phyloP scores from a whole-genome alignment of 805 yeast species.

The Lachancea mirantina region DNA sequence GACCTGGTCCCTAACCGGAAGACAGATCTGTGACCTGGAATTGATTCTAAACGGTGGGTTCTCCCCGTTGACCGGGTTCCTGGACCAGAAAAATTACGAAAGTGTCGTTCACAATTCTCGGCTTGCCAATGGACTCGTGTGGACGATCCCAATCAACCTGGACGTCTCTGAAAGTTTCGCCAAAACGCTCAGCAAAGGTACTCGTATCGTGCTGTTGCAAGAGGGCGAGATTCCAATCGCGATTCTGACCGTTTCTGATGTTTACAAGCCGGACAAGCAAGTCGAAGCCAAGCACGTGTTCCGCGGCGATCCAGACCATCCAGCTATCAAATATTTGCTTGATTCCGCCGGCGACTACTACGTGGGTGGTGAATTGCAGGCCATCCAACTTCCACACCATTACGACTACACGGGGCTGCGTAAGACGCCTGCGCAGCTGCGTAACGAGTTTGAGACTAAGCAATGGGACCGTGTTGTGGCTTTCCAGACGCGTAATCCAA shows the following conservation, averaged over 20 bases:
- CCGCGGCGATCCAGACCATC: constrained; percentile 96
- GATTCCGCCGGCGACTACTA: constrained; percentile 76
- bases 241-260: constrained; percentile 68
- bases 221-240: constrained; percentile 77
- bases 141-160: constrained; percentile 90
- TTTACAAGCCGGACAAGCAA: constrained; percentile 74
- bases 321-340: constrained; percentile 70
- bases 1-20: constrained; percentile 53
- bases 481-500: constrained; percentile 96
- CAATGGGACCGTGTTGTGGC: constrained; percentile 91
- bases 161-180: constrained; percentile 57
- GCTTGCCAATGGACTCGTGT: constrained; percentile 65
- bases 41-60: constrained; percentile 90
- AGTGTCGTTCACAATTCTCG: constrained; percentile 64
- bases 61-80: constrained; percentile 69
- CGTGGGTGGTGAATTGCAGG: constrained; percentile 83
- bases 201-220: constrained; percentile 68
- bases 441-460: constrained; percentile 71
- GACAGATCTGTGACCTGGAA: constrained; percentile 92
- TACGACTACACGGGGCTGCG: constrained; percentile 85
- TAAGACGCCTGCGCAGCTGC: constrained; percentile 83
- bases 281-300: constrained; percentile 80
- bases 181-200: constrained; percentile 41
- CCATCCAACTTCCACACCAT: constrained; percentile 76
- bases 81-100: constrained; percentile 55